Percentiles rank a stretch among this genome's conserved stretches.
Conservation (phyloP, 306 rosid genomes). For the Glycine tomentella region DNA sequence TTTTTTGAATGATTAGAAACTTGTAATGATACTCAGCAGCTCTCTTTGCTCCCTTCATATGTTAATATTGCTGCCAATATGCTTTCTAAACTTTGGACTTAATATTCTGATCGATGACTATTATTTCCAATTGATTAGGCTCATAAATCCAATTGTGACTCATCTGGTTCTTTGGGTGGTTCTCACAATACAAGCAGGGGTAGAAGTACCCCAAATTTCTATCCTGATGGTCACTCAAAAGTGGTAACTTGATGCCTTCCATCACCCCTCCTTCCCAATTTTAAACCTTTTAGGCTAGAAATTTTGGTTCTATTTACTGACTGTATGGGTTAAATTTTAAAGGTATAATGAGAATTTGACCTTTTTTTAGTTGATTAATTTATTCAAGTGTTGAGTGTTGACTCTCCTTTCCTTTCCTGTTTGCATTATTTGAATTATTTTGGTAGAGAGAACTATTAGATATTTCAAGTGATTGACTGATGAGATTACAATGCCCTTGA, state of each 20-base stretch:
- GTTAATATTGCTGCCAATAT: conserved; percentile 18
- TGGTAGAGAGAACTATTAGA: background rate
- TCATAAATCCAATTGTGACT: conserved; percentile 45
- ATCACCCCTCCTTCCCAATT: background rate
- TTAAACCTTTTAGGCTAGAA: background rate
- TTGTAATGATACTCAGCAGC: conserved; percentile 23
- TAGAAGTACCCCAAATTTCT: conserved; percentile 42
- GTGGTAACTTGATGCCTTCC: conserved; percentile 40
- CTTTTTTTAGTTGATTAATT: background rate
- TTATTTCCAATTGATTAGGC: conserved; percentile 34
- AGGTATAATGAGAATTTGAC: background rate
- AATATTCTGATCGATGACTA: conserved; percentile 39
- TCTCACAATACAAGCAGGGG: conserved; percentile 40
- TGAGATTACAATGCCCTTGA: background rate
- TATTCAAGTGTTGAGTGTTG: background rate
- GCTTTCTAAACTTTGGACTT: conserved; percentile 7
- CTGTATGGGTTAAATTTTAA: background rate
- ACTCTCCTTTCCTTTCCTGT: background rate
- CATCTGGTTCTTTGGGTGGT: conserved; percentile 46
- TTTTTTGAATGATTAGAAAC: conserved; percentile 27
- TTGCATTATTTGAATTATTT: conserved; percentile 9
- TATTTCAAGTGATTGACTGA: background rate
- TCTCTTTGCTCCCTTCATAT: conserved; percentile 37
- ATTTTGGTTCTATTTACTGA: background rate
- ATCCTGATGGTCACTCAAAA: conserved; percentile 36